phyloP scores from a whole-genome alignment of 2,329 filamentous ascomycete species.

The Westerdykella sp. region DNA sequence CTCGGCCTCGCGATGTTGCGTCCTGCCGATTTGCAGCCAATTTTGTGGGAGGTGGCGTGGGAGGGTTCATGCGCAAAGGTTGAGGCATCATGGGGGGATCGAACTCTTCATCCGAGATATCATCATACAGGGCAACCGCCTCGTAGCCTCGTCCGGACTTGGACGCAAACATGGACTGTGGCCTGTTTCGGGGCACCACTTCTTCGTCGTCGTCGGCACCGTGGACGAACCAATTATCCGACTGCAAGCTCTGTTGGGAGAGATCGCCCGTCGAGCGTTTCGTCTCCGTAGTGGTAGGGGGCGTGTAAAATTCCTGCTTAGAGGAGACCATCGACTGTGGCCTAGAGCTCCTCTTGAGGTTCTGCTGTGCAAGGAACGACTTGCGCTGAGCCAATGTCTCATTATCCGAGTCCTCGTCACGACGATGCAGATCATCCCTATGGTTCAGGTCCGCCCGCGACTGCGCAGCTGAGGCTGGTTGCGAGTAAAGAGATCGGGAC shows the following conservation, averaged over 20 bases:
- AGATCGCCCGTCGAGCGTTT: conserved; percentile 21
- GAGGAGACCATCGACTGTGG: conserved; percentile 23
- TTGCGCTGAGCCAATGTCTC: conserved; percentile 32
- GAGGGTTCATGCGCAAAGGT: conserved; percentile 46
- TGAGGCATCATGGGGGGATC: conserved; percentile 30
- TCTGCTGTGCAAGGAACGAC: conserved; percentile 28
- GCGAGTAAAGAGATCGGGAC: conserved; percentile 48
- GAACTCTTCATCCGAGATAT: conserved; percentile 25
- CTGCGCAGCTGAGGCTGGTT: conserved; percentile 30
- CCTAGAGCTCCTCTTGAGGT: conserved; percentile 27
- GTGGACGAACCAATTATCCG: conserved; percentile 46
- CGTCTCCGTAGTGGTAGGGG: conserved; percentile 15
- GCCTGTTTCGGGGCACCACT: neutral
- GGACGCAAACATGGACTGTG: conserved; percentile 20
- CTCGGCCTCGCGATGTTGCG: conserved; percentile 3
- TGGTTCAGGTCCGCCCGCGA: conserved; percentile 35
- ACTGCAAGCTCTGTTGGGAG: conserved; percentile 31
- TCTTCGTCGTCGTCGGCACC: conserved; percentile 12
- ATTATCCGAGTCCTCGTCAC: conserved; percentile 19
- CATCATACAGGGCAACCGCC: conserved; percentile 20
- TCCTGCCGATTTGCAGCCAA: conserved; percentile 11
- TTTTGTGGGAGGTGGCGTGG: conserved; percentile 33
- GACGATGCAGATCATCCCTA: conserved; percentile 25
- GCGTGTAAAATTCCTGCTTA: conserved; percentile 28
- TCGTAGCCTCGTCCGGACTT: conserved; percentile 25